Evolutionary conservation across 2,329 filamentous ascomycete species (phyloP), one percentile per base, ranked within the genome.

Genomic region (Colletotrichum spaethianum): DNA sequence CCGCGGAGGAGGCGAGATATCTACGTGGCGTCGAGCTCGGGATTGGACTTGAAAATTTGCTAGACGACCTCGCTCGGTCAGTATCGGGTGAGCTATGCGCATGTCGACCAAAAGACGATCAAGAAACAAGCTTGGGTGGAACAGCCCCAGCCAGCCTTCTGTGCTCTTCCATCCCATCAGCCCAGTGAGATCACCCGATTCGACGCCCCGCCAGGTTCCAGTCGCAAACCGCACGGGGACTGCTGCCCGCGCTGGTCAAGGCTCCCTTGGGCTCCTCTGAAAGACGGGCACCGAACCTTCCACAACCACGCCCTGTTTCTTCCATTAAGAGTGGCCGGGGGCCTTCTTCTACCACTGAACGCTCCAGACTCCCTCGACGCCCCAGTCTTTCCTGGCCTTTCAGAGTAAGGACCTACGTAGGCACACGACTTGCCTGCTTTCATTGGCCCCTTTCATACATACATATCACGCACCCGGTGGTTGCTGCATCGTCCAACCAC

Each of bases 271-370:
- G 33, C 46, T 46, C 46, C 44, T 60, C 52, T 72, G 70, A 72
- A 66, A 52, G 66, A 62, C 33, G 44, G 31, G 60, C 60, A 70
- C 66, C 75, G 75, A 77, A 77, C 67, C 75, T 77, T 77, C 75
- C 70, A 77, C 75, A 76, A 75, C 65, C 75, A 65, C 48, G 60
- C 59, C 69, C 46, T 69, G 69, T 63, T 72, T 60, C 69, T 69
- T 72, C 69, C 52, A 69, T 69, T 69, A 38, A 72, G 59, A 63
- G 52, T 53, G 52, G 44, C 65, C 59, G 60, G 65, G 64, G 53
- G 44, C 14, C n/a, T 53, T 46, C 55, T 33, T 61, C 70, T 40
- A 60, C 65, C 70, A 70, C 59, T 72, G 55, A 36, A 28, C 23
- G 42, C 28, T 48, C 46, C 42, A 16, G 23, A 42, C 31, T 12